A percentile compares a stretch with the other conserved stretches of the same genome.
phyloP scores from a whole-genome alignment of 1,284 basidiomycete species.

The Ganoderma boninense region DNA sequence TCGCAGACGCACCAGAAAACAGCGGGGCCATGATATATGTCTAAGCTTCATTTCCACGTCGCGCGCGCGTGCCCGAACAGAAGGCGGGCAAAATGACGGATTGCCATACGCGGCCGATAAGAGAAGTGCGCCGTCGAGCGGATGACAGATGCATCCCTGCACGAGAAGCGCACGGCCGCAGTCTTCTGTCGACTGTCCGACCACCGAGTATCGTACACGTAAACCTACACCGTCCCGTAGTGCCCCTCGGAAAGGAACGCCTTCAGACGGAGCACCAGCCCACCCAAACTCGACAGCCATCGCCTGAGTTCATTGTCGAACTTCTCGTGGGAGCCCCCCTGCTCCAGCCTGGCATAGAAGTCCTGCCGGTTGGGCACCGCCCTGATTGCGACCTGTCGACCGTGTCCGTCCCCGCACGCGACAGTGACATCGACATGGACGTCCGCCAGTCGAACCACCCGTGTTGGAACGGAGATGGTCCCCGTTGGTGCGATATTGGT shows the following conservation, averaged over 20 bases:
- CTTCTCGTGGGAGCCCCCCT: constrained; percentile 81
- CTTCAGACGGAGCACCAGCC: constrained; percentile 73
- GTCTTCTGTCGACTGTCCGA: constrained; percentile 28
- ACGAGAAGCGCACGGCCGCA: constrained; percentile 7
- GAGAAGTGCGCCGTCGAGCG: constrained; percentile 12
- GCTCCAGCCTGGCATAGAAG: constrained; percentile 87
- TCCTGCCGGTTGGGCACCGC: constrained; percentile 89
- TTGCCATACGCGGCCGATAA: constrained; percentile 21
- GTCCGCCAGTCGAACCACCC: neutral
- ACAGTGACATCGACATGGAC: neutral
- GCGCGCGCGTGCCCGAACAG: constrained; percentile 26
- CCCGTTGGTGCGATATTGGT: neutral
- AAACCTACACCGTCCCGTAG: constrained; percentile 62
- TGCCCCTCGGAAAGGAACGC: constrained; percentile 72
- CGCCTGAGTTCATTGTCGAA: constrained; percentile 78
- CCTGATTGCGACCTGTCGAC: constrained; percentile 85
- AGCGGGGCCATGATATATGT: constrained; percentile 3
- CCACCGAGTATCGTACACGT: too few relatives aligned
- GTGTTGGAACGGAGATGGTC: neutral
- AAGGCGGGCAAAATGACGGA: constrained; percentile 21
- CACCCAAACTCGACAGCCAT: constrained; percentile 85
- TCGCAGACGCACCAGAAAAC: constrained; percentile 7
- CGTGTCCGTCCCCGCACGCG: constrained; percentile 2
- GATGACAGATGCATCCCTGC: constrained; percentile 7
- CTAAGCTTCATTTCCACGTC: constrained; percentile 22